Evolutionary conservation across 768 basidiomycete species (phyloP), one percentile per base, ranked within the genome.

Genomic region (Krasilnikovozyma curviuscula): DNA sequence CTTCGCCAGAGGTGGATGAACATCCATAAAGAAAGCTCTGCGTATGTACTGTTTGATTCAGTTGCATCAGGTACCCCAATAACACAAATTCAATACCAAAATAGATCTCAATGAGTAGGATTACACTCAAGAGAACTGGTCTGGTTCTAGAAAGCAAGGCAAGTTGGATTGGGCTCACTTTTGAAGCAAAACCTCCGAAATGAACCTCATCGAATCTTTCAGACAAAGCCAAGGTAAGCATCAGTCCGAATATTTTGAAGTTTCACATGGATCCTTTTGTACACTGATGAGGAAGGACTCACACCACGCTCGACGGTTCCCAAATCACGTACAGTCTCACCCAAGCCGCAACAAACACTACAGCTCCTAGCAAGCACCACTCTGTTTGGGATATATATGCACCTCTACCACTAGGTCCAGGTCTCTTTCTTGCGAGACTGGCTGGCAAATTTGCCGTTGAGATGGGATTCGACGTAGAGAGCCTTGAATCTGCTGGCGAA

Each of bases 1-100:
- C 59, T 97, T 98, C 7, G 93, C 93, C 16, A 98, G 70, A 3
- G 93, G 93, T 1, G 93, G 93, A 60, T 98, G 93, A 2, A 98
- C 91, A 63, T 98, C 93, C 67, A 68, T 68, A 55, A 68, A 68
- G 65, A 66, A 59, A 82, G 54, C 78, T 73, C 32, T 81, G 79
- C 69, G 83, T 71, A 95, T 83, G 61, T 97, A 97, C 61, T 49
- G 40, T 19, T 28, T 13, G 23, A 24, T n/a, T n/a, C n/a, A n/a
- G n/a, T n/a, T n/a, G n/a, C n/a, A n/a, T n/a, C n/a, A n/a, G n/a
- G n/a, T n/a, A n/a, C n/a, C n/a, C n/a, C n/a, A n/a, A n/a, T n/a
- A n/a, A n/a, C n/a, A n/a, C n/a, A n/a, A n/a, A n/a, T n/a, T n/a
- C n/a, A n/a, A n/a, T n/a, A n/a, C n/a, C n/a, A n/a, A n/a, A n/a